Evolutionary conservation across 2,329 filamentous ascomycete genomes (phyloP), one percentile per base, ranked within the genome.

Genomic region (Tolypocladium ophioglossoides): DNA sequence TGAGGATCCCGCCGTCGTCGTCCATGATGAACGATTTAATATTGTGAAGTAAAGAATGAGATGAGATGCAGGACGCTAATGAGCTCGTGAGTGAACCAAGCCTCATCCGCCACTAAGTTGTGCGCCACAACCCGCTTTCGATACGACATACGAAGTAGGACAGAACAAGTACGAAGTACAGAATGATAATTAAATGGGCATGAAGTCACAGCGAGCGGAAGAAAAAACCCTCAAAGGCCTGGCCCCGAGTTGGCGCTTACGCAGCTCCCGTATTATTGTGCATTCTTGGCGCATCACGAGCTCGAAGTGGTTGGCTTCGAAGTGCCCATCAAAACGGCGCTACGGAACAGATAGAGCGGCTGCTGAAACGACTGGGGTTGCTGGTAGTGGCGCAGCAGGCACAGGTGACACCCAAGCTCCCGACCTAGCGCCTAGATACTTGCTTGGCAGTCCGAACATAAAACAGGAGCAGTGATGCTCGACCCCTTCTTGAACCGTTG

Each of bases 1-100:
- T 66, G 54, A 66, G 59, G 38, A 69, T 62, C 12, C 59, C 63
- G 40, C 62, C 57, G 51, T 67, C 53, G 55, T 61, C 61, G 46
- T 67, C 63, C 66, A 67, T 68, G 49, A 50, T 57, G n/a, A 7
- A 9, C 18, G 18, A 20, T 24, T n/a, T 32, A 8, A 4, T 16
- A 12, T 35, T 30, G 27, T 24, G 18, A 46, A 12, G 38, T 11
- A 14, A 22, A 24, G 27, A 27, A 27, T 27, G 27, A 27, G 27
- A 27, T 27, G 27, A 27, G 27, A 27, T 27, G 20, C 24, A 10
- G 18, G 41, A 46, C 41, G 14, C 41, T 18, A 46, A 27, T 9
- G n/a, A n/a, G 37, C 3, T 5, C 3, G 12, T 14, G 34, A 7
- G 12, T 35, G 22, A 18, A 27, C 18, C 22, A 14, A 27, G 24